phyloP scores from a whole-genome alignment of 768 basidiomycete genomes.

The Daedaleopsis nitida region DNA sequence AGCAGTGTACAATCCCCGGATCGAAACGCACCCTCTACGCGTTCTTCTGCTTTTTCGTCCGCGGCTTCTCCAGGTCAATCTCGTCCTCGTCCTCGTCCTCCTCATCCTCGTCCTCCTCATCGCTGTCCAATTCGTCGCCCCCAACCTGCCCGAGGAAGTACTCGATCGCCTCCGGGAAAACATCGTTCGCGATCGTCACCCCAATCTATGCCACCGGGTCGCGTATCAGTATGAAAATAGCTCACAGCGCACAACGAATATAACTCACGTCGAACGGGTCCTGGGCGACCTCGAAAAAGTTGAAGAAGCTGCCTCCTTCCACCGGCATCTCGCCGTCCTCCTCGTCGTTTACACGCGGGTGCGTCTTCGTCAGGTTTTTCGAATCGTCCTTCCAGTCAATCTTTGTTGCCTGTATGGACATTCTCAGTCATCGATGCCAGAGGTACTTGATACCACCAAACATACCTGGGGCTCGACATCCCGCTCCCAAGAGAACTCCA shows the following conservation, averaged over 20 bases:
- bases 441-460: neutral
- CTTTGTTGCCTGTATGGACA: conserved; percentile 50
- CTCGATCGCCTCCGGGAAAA: conserved; percentile 81
- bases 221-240: conserved; percentile 7
- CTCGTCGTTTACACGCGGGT: conserved; percentile 65
- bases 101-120: conserved; percentile 66
- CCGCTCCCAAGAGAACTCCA: conserved; percentile 79
- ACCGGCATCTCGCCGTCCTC: conserved; percentile 62
- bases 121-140: conserved; percentile 62
- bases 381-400: conserved; percentile 82
- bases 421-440: neutral
- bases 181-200: conserved; percentile 68
- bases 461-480: conserved; percentile 70
- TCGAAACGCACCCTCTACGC: conserved; percentile 36
- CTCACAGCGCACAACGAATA: neutral
- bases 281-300: conserved; percentile 70
- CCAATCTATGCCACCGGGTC: conserved; percentile 56
- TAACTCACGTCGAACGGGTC: conserved; percentile 70
- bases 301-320: conserved; percentile 86
- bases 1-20: neutral
- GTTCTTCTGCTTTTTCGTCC: conserved; percentile 68
- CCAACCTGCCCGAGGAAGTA: conserved; percentile 74
- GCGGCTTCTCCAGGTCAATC: conserved; percentile 86
- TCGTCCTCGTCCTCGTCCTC: conserved; percentile 82
- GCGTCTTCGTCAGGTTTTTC: conserved; percentile 76